Evolutionary conservation across 495 filamentous ascomycete species (phyloP), one percentile per base, ranked within the genome.

Genomic region (Xylaria venustula): DNA sequence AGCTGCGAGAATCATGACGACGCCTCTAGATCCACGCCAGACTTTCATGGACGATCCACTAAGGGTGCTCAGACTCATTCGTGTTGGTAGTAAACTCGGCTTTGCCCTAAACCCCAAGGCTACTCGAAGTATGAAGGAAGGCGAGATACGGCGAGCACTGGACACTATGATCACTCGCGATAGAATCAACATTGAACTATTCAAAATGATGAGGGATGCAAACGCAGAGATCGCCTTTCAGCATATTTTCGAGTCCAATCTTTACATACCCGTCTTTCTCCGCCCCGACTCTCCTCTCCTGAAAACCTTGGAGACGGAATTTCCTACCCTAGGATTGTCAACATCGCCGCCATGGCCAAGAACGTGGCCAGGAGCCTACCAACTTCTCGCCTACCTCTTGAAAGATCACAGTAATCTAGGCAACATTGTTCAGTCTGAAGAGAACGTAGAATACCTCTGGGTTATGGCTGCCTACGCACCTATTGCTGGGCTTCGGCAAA

Each of bases 1-100:
- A 80, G 61, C 75, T 36, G 73, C 79, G 15, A 77, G 81, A 58
- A 70, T 88, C 22, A 86, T 94, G 62, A 84, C 86, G 54, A 93
- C 90, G 1, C 90, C 90, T n/a, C 66, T 93, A 22, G 83, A 90
- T 47, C 89, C 90, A 22, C 83, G 85, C 51, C 86, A 90, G 56
- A 93, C 90, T 0, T 94, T 94, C 76, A 84, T 83, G 65, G 90
- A 94, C 65, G 90, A 94, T 68, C 90, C 90, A 2, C 74, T 93
- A 32, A 81, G 90, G 5, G 83, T 93, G 5, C 77, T 93, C 45
- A 81, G 90, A 56, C 73, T 91, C 47, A 89, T 94, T 40, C 83
- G 90, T 37, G 91, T 93, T 72, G 86, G 89, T 3, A 91, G 87
- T 63, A 75, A 88, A 28, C 75, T 92, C 23, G 80, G 76, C 30